These are phyloP conservation scores for Boletus tylopilopsis DNA, from an alignment of 768 basidiomycete species.

Conservation along the genomic window DNA sequence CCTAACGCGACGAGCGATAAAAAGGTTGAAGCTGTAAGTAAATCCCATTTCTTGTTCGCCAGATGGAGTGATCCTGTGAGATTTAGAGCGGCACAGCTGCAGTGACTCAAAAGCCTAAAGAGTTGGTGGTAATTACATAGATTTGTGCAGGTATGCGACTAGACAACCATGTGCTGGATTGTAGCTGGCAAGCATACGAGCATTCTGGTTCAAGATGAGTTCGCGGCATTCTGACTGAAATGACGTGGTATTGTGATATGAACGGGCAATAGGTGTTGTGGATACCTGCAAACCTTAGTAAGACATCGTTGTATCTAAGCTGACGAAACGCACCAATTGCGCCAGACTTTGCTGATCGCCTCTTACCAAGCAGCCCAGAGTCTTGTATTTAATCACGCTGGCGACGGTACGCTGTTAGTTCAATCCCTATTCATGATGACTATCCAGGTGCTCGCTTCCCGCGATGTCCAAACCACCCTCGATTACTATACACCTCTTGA, in stretches of 20 bases:
- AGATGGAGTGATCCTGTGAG: slow-evolving; percentile 4
- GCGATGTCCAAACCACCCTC: slow-evolving; percentile 36
- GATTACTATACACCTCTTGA: slow-evolving; percentile 33
- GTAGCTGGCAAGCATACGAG: too few species aligned
- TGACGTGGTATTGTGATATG: too few species aligned
- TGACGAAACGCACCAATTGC: too few species aligned
- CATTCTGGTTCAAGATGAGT: too few species aligned
- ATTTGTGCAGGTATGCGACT: slow-evolving; percentile 1
- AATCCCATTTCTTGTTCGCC: neutral
- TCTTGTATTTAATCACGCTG: too few species aligned
- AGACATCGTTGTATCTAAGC: too few species aligned
- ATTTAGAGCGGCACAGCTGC: neutral
- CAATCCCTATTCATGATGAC: slow-evolving; percentile 8
- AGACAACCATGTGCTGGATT: neutral
- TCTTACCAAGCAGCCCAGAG: too few species aligned
- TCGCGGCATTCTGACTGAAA: too few species aligned
- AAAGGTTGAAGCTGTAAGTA: slow-evolving; percentile 15
- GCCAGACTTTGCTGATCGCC: too few species aligned
- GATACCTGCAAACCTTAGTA: too few species aligned
- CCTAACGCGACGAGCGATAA: slow-evolving; percentile 4
- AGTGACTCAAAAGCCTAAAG: slow-evolving; percentile 7
- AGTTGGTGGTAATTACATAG: neutral
- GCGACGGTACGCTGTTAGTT: neutral
- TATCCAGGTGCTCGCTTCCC: slow-evolving; percentile 25
- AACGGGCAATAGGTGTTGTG: too few species aligned